Evolutionary conservation across 106 monocot genomes (phyloP), one percentile per base, ranked within the genome.

Genomic region (Acorus calamus): DNA sequence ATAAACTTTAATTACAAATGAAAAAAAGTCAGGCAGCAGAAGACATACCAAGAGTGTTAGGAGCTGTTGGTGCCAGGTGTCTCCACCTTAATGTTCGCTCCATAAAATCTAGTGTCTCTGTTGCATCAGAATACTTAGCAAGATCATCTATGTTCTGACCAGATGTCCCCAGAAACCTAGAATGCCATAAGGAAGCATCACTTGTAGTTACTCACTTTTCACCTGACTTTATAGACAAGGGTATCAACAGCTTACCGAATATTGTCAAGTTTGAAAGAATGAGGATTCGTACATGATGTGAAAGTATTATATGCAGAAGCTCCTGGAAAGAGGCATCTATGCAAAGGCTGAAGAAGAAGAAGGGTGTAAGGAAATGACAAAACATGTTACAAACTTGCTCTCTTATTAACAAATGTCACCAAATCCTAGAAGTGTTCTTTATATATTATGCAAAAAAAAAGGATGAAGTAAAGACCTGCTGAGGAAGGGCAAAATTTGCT

Each of bases 121-220:
- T 81, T 12, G 88, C 85, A 79, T 78, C 75, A 67, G 98, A 92
- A 69, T 99, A 99, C 66, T 88, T 99, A 48, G 75, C 67, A 60
- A 99, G 88, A 75, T 99, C 92, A 66, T 92, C 85, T 53, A 99
- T 85, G 60, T 92, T 99, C 75, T 99, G 92, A 66, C 98, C 98
- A 70, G 98, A 88, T 71, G 98, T 92, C 44, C 98, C 98, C 56
- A 92, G 74, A 77, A 99, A 92, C 68, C 98, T 99, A 65, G 47
- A 52, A 59, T 44, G 45, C 8, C 43, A 64, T 48, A 28, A 1
- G 28, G 28, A 1, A 28, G 28, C 28, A 28, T 28, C 28, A 28
- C 28, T 28, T 28, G 28, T 28, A 28, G 28, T 28, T 28, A 28
- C 28, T 28, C 28, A 1, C 0, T 28, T 28, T 28, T 28, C 28